Base-by-base conservation (phyloP, 2,329 filamentous ascomycete genomes). In the Colletotrichum magnum region DNA sequence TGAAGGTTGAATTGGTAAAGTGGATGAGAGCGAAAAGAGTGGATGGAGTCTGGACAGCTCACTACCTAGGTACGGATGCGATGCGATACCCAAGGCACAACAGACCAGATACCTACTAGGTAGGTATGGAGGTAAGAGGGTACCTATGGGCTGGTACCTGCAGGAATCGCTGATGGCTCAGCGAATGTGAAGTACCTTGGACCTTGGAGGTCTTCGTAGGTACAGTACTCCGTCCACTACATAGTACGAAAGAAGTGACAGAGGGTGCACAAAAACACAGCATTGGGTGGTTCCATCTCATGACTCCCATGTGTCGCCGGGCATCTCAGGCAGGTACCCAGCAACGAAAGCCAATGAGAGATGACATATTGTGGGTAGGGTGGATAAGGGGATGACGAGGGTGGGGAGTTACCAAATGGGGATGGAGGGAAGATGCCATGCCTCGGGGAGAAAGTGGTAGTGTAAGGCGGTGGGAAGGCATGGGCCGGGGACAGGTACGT, bases 231-330 rank as follows among this genome's bases (percentile, higher is more conserved):
- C 16, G 15, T 6, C 36, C 7, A 39, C 7, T 32, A 45, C 58
- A n/a, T 47, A 26, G 26, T 59, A 26, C n/a, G 57, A 28, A 16
- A 48, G 13, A 62, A 45, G 36, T 51, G 58, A 67, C 45, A 57
- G 58, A 57, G 58, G 48, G 39, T 48, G 48, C 24, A 41, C 32
- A 36, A 10, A 39, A 43, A 54, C 56, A 58, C 56, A 60, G 39
- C 9, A 48, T 52, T 18, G 48, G 41, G 53, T 56, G 61, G 61
- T 47, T 45, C 65, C 50, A 58, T 64, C 65, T 65, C 65, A 65
- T 65, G 65, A 54, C 54, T 64, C 53, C 60, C 64, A 68, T 68
- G 64, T 64, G 58, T 64, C 47, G 47, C 39, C 39, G 56, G 60
- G 54, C 41, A 43, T 48, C 41, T 47, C 60, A 64, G 65, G 66